Evolutionary conservation across 1,139 yeast genomes (phyloP).

Genomic region (Pichia norvegensis): DNA sequence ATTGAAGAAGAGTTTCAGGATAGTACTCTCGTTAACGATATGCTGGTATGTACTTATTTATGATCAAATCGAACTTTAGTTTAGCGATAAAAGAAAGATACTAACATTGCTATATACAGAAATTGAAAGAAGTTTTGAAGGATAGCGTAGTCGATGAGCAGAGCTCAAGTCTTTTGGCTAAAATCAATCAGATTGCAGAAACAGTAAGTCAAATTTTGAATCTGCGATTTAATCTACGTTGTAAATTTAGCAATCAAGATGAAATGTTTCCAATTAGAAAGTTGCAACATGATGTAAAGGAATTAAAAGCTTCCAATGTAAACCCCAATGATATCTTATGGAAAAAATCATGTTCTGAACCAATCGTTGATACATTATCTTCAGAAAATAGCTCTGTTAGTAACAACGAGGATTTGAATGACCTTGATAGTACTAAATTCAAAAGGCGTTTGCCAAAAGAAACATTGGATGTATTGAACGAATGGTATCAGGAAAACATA

Average conservation of each 20-base stretch:
- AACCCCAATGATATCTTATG: neutral
- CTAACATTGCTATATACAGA: neutral
- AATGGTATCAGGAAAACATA: conserved; percentile 19
- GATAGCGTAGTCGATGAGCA: neutral
- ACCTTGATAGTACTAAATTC: neutral
- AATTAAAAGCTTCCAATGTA: neutral
- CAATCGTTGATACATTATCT: neutral
- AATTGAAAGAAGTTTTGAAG: neutral
- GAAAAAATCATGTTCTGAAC: neutral
- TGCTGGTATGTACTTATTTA: conserved; percentile 7
- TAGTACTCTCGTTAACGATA: conserved; percentile 1
- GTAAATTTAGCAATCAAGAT: neutral
- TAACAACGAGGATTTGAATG: neutral
- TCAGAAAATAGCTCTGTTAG: neutral
- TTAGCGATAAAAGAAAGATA: no score
- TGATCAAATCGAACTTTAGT: no score
- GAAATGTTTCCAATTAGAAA: conserved; percentile 18
- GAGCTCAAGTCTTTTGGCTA: conserved; percentile 2
- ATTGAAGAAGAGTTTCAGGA: conserved; percentile 5
- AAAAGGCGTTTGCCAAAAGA: conserved; percentile 14
- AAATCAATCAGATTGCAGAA: conserved; percentile 4
- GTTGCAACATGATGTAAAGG: neutral
- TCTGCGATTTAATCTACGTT: conserved; percentile 2
- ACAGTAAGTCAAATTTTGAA: conserved; percentile 3
- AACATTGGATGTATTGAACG: conserved; percentile 10